A percentile compares a stretch with the other conserved stretches of the same genome.
phyloP scores from a whole-genome alignment of 2,329 filamentous ascomycete genomes.

The Teratosphaeria pseudoeucalypti region DNA sequence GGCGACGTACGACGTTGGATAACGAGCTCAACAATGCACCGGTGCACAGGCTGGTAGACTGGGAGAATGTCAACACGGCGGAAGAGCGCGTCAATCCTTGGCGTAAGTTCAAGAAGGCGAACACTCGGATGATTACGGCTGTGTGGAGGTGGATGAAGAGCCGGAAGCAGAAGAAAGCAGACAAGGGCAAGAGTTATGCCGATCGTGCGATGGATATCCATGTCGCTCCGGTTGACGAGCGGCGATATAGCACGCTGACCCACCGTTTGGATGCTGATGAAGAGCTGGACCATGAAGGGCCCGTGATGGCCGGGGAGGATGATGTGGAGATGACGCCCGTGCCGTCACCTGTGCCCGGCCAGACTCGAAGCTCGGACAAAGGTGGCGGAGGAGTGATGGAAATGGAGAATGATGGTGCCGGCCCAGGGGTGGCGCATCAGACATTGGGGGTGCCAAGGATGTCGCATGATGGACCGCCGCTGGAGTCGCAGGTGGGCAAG shows the following conservation, averaged over 20 bases:
- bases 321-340: conserved; percentile 91
- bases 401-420: conserved; percentile 8
- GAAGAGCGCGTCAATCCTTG: conserved; percentile 77
- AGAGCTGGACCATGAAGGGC: conserved; percentile 4
- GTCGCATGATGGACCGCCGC: conserved; percentile 9
- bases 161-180: conserved; percentile 35
- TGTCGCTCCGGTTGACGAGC: conserved; percentile 29
- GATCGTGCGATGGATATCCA: conserved; percentile 41
- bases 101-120: conserved; percentile 86
- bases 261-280: conserved; percentile 33
- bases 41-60: conserved; percentile 78
- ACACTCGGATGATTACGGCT: conserved; percentile 50
- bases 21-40: conserved; percentile 93
- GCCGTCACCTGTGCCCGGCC: conserved; percentile 60
- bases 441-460: conserved; percentile 19
- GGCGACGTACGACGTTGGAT: conserved; percentile 79
- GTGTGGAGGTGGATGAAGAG: conserved; percentile 40
- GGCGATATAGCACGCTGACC: conserved; percentile 38
- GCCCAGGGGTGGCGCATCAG: conserved; percentile 13
- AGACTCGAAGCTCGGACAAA: conserved; percentile 23
- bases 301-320: conserved; percentile 44
- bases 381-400: conserved; percentile 1
- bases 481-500: conserved; percentile 26
- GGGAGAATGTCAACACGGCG: conserved; percentile 85
- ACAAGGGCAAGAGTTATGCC: conserved; percentile 30